Evolutionary conservation across 1,139 yeast species (phyloP), one percentile per base, ranked within the genome.

Genomic region (Geotrichum candidum): DNA sequence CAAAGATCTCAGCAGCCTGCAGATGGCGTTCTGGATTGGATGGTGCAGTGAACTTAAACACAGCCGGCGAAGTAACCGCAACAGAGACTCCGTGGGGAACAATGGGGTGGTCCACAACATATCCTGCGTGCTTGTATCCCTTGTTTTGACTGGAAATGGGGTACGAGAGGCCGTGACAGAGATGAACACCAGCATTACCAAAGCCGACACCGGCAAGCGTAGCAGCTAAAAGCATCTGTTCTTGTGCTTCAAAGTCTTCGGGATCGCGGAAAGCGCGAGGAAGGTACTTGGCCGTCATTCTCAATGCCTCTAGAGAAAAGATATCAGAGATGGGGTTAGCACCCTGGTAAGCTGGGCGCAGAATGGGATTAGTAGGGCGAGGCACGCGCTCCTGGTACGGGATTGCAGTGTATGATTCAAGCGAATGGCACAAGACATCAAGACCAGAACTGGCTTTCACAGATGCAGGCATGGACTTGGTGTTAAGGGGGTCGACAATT

Each of bases 391-490:
- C 69, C 60, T 73, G 68, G 68, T 72, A 76, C 9, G 79, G 79
- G 60, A 76, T 73, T 13, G 79, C 78, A 45, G 79, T 76, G 70
- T 75, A 78, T 10, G 80, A 76, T 64, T 78, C 81, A 58, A 78
- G 70, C 18, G 81, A 73, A 67, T 78, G 81, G 65, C 81, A 78
- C 66, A 78, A 70, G 27, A 79, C 81, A 59, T 78, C 81, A 54
- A 78, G 71, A 25, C 81, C 81, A 3, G 80, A 77, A 22, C 77
- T 71, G 15, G 80, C 78, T 63, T 76, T 75, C 63, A 78, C 78
- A 13, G 76, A 69, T 3, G 78, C 71, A 15, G 81, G 81, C 78
- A 78, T 76, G 41, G 79, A 69, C 45, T 68, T 68, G 60, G 80
- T 73, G 67, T 78, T 76, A 55, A 73, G 64, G 4, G 81, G 81